Conservation (phyloP, 768 basidiomycete species). For the Sarcodon sp. region DNA sequence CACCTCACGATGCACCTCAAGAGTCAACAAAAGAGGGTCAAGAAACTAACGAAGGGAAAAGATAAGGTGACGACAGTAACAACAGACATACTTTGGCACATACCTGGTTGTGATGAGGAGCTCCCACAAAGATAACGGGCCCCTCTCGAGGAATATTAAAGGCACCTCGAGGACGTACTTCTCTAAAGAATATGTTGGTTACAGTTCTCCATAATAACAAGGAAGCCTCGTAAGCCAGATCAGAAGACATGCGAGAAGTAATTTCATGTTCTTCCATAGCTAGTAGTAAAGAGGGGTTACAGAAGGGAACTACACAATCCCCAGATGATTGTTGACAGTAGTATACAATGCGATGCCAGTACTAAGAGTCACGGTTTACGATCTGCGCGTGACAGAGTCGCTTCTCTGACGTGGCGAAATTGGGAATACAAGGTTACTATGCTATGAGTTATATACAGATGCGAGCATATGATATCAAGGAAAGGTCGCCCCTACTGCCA, state of each 20-base stretch:
- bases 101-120: constrained; percentile 89
- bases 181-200: constrained; percentile 92
- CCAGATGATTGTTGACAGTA: too few species aligned
- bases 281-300: too few species aligned
- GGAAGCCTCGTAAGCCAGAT: constrained; percentile 52
- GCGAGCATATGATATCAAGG: background rate
- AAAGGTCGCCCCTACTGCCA: background rate
- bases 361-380: too few species aligned
- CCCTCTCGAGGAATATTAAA: constrained; percentile 90
- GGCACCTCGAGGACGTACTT: constrained; percentile 86
- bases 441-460: background rate
- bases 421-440: too few species aligned
- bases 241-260: constrained; percentile 2
- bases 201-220: constrained; percentile 79
- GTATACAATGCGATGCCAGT: too few species aligned
- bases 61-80: background rate
- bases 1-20: constrained; percentile 80
- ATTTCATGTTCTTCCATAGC: background rate
- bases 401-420: too few species aligned
- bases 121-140: constrained; percentile 86
- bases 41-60: constrained; percentile 50
- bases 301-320: too few species aligned
- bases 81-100: constrained; percentile 9
- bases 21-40: constrained; percentile 74
- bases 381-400: too few species aligned